Conservation (phyloP, 768 basidiomycete species). For the Russula sp. region DNA sequence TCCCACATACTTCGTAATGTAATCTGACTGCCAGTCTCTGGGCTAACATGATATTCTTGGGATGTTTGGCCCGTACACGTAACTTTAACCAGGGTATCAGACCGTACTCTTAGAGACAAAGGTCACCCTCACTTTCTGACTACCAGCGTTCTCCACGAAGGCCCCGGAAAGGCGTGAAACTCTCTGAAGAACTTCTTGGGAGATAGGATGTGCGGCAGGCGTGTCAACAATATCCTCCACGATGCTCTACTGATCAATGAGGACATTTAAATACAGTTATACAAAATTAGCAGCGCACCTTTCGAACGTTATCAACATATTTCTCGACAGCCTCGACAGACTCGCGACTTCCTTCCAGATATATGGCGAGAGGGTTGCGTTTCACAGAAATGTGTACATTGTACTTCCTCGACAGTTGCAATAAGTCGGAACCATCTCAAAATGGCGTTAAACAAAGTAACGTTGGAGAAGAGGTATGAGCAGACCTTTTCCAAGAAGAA, state of each 20-base stretch:
- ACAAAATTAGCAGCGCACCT: conserved; percentile 40
- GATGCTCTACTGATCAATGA: conserved; percentile 31
- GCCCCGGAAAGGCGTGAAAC: conserved; percentile 70
- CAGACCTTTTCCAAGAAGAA: conserved; percentile 70
- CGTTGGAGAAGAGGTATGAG: conserved; percentile 7
- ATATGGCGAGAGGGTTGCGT: conserved; percentile 54
- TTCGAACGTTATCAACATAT: conserved; percentile 48
- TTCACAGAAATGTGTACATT: conserved; percentile 61
- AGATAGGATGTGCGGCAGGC: conserved; percentile 46
- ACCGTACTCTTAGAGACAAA: neutral
- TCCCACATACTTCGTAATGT: conserved; percentile 41
- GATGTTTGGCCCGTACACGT: conserved; percentile 51
- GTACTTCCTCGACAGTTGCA: conserved; percentile 56
- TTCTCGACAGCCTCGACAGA: conserved; percentile 49
- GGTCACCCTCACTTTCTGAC: conserved; percentile 45
- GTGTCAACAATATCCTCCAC: conserved; percentile 41
- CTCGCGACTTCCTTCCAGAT: conserved; percentile 55
- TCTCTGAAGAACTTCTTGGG: conserved; percentile 49
- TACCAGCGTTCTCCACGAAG: conserved; percentile 52
- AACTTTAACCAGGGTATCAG: conserved; percentile 41
- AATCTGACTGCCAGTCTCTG: conserved; percentile 53
- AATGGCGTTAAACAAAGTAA: conserved; percentile 18
- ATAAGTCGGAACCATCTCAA: conserved; percentile 61
- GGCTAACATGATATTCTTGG: conserved; percentile 43
- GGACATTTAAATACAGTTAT: conserved; percentile 5